Base-by-base conservation (phyloP, 2,329 filamentous ascomycete species). In the Fusarium subtropicale region DNA sequence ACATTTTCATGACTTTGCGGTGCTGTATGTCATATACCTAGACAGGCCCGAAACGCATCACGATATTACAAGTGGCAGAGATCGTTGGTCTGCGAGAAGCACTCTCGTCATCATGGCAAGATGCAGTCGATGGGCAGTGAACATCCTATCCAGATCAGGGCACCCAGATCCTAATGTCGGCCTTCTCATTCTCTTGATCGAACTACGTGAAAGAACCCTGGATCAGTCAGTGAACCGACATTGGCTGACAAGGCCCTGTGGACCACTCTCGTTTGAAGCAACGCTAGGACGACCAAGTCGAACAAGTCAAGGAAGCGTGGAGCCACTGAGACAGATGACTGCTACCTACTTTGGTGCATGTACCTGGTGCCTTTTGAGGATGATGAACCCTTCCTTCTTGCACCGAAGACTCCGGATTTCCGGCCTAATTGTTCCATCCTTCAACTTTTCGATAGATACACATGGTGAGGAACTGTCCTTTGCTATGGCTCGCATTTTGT, bases 351-450 rank as follows among this genome's bases (percentile, higher is more conserved):
- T 39, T 20, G 36, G 36, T 20, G 51, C 45, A 60, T 44, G 61
- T 47, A 47, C 61, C 60, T 64, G 58, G 42, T 46, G 22, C 16
- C 56, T 36, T 24, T 50, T 45, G 36, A 42, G 38, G 48, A 53
- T 39, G 36, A 57, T 46, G 44, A 69, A 69, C 61, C 56, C 52
- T 69, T 66, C 56, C 52, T 69, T 66, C 66, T 48, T 65, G 47
- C 24, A 69, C 66, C 66, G 57, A 69, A 62, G 41, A 56, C 41
- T 56, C 66, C 66, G 66, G 59, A 58, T 53, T 56, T 53, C 56
- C 47, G 48, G 42, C 28, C 44, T n/a, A 22, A 44, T 39, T 39
- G n/a, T 51, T 39, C 48, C 24, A 38, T 51, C 20, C 22, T 51
- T 36, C 18, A 34, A 45, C 42, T 20, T 51, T 38, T 38, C n/a